Base-by-base conservation (phyloP, 1,139 yeast species). In the Neolecta irregularis region DNA sequence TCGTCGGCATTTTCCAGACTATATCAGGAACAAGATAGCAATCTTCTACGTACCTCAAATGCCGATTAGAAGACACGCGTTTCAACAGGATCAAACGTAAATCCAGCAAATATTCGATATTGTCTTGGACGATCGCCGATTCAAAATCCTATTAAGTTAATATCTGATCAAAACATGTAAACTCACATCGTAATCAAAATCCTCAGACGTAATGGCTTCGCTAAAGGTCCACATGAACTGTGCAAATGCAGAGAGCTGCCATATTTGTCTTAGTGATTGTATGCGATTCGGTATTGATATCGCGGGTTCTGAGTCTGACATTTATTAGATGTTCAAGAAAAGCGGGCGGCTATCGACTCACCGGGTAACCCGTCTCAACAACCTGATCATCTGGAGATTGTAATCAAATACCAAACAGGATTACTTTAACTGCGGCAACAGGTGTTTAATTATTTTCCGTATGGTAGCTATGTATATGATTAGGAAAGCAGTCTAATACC, bases 1-100 rank as follows among this genome's bases (percentile, higher is more conserved):
- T 20, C 8, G 13, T 28, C 31, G 8, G 22, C 21, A 28, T 28
- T 28, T 7, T 28, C 31, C 3, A 24, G 24, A 16, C 31, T 28
- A 28, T 12, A 16, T 7, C 6, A 16, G 3, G 8, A 2, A 7
- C 8, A 28, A 2, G 2, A 8, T 6, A 2, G 3, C 6, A 16
- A 28, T 12, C 16, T 17, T 9, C 16, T 19, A 15, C 20, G 6
- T 28, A 28, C 31, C 22, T 28, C 7, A 28, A 20, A 28, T 28
- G 31, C 22, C 21, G 20, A 16, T 28, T 28, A 16, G 31, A 28
- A 28, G 31, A 28, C 15, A 28, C 20, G 8, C 22, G 13, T 28
- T 24, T 15, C 13, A 28, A 23, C 5, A 28, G 7, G 12, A 23
- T 5, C 20, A 20, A 28, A 20, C 31, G 20, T 28, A 28, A 20